These are phyloP conservation scores for Jaapia argillacea DNA, from an alignment of 768 basidiomycete species.

Conservation along the genomic window DNA sequence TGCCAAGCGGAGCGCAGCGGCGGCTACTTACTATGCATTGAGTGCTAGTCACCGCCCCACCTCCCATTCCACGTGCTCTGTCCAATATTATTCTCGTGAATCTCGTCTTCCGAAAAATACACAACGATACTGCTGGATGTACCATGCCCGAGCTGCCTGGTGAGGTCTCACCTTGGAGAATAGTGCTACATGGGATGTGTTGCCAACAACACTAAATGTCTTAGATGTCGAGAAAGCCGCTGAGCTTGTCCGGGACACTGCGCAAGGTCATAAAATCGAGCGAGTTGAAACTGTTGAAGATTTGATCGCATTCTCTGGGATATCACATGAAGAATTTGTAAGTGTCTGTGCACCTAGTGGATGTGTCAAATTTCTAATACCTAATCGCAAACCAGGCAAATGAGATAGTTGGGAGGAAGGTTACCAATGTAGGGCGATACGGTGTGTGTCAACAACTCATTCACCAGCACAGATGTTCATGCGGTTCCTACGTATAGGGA, in stretches of 20 bases:
- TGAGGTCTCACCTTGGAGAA: constrained; percentile 8
- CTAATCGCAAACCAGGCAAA: constrained; percentile 29
- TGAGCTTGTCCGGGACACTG: constrained; percentile 40
- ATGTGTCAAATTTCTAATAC: neutral
- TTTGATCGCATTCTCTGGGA: constrained; percentile 49
- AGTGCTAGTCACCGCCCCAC: too few relatives aligned
- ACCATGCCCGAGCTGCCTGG: constrained; percentile 57
- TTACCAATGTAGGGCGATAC: constrained; percentile 41
- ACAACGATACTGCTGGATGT: too few relatives aligned
- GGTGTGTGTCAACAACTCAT: constrained; percentile 22
- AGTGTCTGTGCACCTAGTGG: constrained; percentile 1
- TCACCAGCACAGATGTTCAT: neutral
- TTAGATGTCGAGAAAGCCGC: constrained; percentile 67
- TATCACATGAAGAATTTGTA: constrained; percentile 53
- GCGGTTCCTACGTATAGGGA: constrained; percentile 25
- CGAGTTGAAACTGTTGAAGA: constrained; percentile 52
- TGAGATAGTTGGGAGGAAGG: constrained; percentile 39
- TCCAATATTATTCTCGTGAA: too few relatives aligned
- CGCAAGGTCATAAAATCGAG: constrained; percentile 40
- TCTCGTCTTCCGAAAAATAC: too few relatives aligned
- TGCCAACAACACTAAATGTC: neutral
- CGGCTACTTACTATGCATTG: too few relatives aligned
- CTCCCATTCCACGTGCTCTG: too few relatives aligned
- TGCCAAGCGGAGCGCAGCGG: too few relatives aligned
- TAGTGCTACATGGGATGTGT: neutral